phyloP scores from a whole-genome alignment of 2,329 filamentous ascomycete species.

The Claviceps arundinis region DNA sequence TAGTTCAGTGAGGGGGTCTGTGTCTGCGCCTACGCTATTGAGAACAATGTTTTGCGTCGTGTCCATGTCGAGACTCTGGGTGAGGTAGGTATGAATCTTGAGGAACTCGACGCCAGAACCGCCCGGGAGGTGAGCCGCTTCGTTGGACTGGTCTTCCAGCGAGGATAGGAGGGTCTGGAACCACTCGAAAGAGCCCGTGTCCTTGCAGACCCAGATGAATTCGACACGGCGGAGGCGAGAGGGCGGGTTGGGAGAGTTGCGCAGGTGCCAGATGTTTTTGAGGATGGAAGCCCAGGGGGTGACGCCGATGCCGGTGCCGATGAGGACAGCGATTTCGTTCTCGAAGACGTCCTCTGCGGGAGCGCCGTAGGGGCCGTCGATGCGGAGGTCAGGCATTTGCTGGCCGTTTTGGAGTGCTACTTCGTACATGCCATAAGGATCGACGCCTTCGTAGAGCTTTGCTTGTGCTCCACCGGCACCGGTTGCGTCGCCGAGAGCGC shows the following conservation, averaged over 20 bases:
- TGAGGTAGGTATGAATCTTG: constrained; percentile 95
- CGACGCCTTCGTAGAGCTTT: constrained; percentile 80
- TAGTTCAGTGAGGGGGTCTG: constrained; percentile 87
- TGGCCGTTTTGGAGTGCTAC: constrained; percentile 88
- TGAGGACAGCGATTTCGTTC: constrained; percentile 76
- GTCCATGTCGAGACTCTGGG: constrained; percentile 81
- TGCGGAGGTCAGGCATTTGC: constrained; percentile 76
- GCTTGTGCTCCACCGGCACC: constrained; percentile 79
- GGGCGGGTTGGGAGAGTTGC: constrained; percentile 78
- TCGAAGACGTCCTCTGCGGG: constrained; percentile 96
- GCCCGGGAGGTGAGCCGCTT: constrained; percentile 53
- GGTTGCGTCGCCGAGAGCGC: constrained; percentile 85
- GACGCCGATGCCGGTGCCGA: constrained; percentile 77
- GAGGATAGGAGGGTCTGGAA: constrained; percentile 90
- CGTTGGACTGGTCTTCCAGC: constrained; percentile 72
- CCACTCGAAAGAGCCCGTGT: constrained; percentile 95
- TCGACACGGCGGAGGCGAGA: constrained; percentile 84
- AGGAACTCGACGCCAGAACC: constrained; percentile 70
- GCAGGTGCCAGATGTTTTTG: constrained; percentile 97
- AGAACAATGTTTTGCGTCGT: constrained; percentile 94
- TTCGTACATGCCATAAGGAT: constrained; percentile 95
- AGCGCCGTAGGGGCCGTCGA: constrained; percentile 92
- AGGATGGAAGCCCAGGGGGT: constrained; percentile 78
- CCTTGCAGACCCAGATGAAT: constrained; percentile 98
- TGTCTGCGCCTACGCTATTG: constrained; percentile 77